A percentile compares a stretch with the other conserved stretches of the same genome.
Evolutionary conservation across 768 basidiomycete species (phyloP).

Genomic region (Suillus cothurnatus): DNA sequence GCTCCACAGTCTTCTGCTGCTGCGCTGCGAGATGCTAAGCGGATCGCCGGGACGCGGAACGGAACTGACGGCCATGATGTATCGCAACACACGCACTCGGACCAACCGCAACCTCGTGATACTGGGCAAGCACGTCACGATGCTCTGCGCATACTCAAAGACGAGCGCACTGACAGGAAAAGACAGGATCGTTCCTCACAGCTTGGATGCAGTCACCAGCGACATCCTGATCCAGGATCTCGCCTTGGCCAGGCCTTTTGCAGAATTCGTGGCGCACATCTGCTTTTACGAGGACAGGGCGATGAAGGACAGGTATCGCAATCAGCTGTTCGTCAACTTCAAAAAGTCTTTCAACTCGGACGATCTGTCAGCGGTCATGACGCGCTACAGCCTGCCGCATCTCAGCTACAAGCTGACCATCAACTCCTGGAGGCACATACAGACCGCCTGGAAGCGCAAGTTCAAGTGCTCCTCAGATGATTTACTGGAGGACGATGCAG

Average conservation of each 20-base stretch:
- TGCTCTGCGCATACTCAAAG: slow-evolving; percentile 24
- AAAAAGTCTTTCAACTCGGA: too few species aligned
- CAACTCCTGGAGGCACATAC: slow-evolving; percentile 24
- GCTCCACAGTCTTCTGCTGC: too few species aligned
- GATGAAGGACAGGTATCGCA: too few species aligned
- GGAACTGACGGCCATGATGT: not conserved
- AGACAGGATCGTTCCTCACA: slow-evolving; percentile 32
- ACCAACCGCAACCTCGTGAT: slow-evolving; percentile 17
- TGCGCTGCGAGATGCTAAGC: too few species aligned
- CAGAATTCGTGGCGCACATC: slow-evolving; percentile 12
- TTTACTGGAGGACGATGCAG: too few species aligned
- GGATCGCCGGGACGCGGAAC: not conserved
- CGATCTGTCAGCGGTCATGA: too few species aligned
- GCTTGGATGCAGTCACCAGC: slow-evolving; percentile 22
- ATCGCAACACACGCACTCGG: not conserved
- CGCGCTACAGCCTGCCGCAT: too few species aligned
- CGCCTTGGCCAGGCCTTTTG: slow-evolving; percentile 23
- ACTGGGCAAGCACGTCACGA: slow-evolving; percentile 15
- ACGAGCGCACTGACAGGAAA: slow-evolving; percentile 9
- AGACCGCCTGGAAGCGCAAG: slow-evolving; percentile 23
- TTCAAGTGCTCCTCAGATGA: too few species aligned
- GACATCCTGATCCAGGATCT: slow-evolving; percentile 32
- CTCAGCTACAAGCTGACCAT: slow-evolving; percentile 12
- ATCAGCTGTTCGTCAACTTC: too few species aligned
- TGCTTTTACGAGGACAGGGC: too few species aligned